These are phyloP conservation scores for Trichosanthes cucumerina DNA, from an alignment of 306 rosid species.

Conservation along the genomic window DNA sequence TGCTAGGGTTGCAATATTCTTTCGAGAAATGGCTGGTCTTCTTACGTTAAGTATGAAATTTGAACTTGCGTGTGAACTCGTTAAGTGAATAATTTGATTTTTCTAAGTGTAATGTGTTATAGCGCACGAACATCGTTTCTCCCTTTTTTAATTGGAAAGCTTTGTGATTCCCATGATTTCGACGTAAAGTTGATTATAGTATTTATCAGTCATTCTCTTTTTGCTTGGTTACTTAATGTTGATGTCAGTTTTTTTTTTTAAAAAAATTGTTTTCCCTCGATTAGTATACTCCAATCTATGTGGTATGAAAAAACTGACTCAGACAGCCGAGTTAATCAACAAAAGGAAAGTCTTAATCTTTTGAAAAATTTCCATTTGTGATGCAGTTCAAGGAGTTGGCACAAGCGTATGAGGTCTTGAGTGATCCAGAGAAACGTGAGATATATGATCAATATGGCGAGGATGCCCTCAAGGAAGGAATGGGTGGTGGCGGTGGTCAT, in stretches of 20 bases:
- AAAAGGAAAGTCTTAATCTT: background rate
- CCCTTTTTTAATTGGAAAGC: background rate
- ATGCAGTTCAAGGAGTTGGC: slow-evolving; percentile 83
- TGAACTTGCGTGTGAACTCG: background rate
- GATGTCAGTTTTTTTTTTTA: background rate
- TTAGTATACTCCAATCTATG: background rate
- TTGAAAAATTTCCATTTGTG: background rate
- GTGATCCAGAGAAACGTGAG: slow-evolving; percentile 95
- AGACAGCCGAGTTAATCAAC: background rate
- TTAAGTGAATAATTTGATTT: background rate
- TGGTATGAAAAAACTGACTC: background rate
- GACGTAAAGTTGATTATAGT: background rate
- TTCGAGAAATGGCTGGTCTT: background rate
- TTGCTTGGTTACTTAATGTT: background rate
- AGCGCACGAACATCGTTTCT: background rate
- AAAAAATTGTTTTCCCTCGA: background rate
- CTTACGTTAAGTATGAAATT: background rate
- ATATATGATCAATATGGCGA: slow-evolving; percentile 87
- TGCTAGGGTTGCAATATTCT: background rate
- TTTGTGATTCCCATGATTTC: background rate
- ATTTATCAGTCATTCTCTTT: too few species aligned
- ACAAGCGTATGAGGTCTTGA: slow-evolving; percentile 86
- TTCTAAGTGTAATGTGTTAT: background rate
- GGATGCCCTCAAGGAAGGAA: slow-evolving; percentile 96
- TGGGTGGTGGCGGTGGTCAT: slow-evolving; percentile 89